Conservation (phyloP, 805 yeast genomes). For the Barnettozyma botsteinii region DNA sequence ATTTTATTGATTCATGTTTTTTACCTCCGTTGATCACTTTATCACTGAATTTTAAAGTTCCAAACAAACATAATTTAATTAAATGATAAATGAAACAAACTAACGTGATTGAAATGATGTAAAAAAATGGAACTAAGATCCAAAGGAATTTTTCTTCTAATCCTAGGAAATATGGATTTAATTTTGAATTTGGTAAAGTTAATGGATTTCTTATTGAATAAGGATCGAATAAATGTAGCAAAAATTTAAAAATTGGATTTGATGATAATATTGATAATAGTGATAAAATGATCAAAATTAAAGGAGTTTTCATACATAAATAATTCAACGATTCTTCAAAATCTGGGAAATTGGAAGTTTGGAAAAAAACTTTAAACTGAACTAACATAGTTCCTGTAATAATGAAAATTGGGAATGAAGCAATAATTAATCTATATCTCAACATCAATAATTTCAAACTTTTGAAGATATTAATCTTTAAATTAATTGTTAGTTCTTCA, state of each 20-base stretch:
- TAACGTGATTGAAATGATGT: slow-evolving; percentile 38
- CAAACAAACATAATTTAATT: background rate
- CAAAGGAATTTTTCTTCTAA: slow-evolving; percentile 50
- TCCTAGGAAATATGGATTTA: slow-evolving; percentile 65
- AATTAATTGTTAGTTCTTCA: slow-evolving; percentile 13
- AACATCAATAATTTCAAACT: slow-evolving; percentile 67
- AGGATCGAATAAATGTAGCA: slow-evolving; percentile 47
- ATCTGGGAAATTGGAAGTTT: slow-evolving; percentile 35
- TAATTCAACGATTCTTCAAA: slow-evolving; percentile 41
- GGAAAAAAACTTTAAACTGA: slow-evolving; percentile 46
- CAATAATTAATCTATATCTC: slow-evolving; percentile 70
- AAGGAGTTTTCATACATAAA: slow-evolving; percentile 28
- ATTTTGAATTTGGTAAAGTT: slow-evolving; percentile 36
- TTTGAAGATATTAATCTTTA: slow-evolving; percentile 47
- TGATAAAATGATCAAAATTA: slow-evolving; percentile 26
- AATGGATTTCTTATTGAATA: slow-evolving; percentile 42
- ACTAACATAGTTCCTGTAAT: slow-evolving; percentile 44
- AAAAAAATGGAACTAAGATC: slow-evolving; percentile 55
- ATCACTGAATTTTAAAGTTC: background rate
- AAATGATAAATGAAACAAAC: slow-evolving; percentile 32
- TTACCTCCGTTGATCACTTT: background rate
- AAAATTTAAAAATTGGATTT: slow-evolving; percentile 29
- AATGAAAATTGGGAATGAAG: slow-evolving; percentile 62
- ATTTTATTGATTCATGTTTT: background rate
- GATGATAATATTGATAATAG: slow-evolving; percentile 36